These are phyloP conservation scores for Aristolochia californica DNA, from an alignment of 164 flowering plant genomes.

Conservation along the genomic window DNA sequence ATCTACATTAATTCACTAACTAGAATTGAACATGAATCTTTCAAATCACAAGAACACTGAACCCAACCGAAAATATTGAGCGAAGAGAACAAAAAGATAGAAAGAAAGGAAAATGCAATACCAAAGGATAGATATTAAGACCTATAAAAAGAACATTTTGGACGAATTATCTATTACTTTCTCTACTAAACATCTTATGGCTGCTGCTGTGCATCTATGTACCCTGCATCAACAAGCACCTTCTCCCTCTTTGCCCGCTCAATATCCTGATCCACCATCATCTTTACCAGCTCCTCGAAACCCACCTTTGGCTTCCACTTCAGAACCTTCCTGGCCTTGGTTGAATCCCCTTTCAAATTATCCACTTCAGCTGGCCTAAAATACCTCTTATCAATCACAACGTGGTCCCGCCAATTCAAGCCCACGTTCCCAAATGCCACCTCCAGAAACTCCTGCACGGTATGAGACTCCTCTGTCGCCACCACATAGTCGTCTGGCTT, in stretches of 20 bases:
- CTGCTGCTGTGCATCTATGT: conserved; percentile 90
- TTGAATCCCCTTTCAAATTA: conserved; percentile 80
- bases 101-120: no score
- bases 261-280: conserved; percentile 94
- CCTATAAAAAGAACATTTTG: no score
- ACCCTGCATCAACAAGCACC: conserved; percentile 97
- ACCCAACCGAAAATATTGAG: no score
- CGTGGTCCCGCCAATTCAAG: conserved; percentile 85
- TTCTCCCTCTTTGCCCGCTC: conserved; percentile 92
- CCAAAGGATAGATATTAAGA: no score
- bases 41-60: no score
- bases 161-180: no score
- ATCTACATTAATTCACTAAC: no score
- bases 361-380: conserved; percentile 94
- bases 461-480: conserved; percentile 92
- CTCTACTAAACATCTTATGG: conserved; percentile 28
- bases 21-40: no score
- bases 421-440: conserved; percentile 92
- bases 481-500: conserved; percentile 91
- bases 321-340: conserved; percentile 64
- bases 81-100: no score
- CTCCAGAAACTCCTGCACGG: conserved; percentile 84
- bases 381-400: conserved; percentile 84
- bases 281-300: conserved; percentile 84
- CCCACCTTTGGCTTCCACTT: conserved; percentile 95